Evolutionary conservation across 257 asterid species (phyloP), one percentile per base, ranked within the genome.

Genomic region (Schizonepeta tenuifolia): DNA sequence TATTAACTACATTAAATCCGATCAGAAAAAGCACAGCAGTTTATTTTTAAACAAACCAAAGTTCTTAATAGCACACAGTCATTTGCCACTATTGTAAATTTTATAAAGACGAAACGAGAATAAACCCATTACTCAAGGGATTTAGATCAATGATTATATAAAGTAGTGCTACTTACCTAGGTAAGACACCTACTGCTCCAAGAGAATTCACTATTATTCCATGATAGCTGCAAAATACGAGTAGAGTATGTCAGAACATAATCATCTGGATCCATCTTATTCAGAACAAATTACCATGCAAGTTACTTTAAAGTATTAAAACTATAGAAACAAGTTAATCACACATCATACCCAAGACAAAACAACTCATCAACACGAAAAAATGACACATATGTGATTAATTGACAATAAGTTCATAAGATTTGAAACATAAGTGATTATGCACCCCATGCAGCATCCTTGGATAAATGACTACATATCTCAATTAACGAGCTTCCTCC

Each of bases 181-280:
- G 64, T 47, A 90, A 64, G 70, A 85, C 50, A 5, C 57, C 80
- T 67, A 74, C 85, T 33, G 93, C 95, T 81, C 83, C 86, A 77
- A 93, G 83, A 76, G 96, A 89, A 81, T 82, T 93, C 83, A 89
- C 90, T 1, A 93, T 79, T 80, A 93, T 40, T 73, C 91, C 96
- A 70, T 89, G 85, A 49, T 90, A 93, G 86, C 98, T 93, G 88
- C 90, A 83, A 50, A 57, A 60, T 24, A 65, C 68, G 76, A 59
- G 41, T 57, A 12, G 65, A 66, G 40, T 31, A 22, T 6, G 61
- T 76, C 53, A 82, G 60, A 67, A 50, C 64, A 68, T 14, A 50
- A 10, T 26, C 36, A 68, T 68, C 17, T 26, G n/a, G 41, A 36
- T 24, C 51, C 38, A 28, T 28, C 33, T 28, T 28, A 3, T 28